Conservation (phyloP, 371 early-diverging fungal species). For the Lichtheimia ornata region DNA sequence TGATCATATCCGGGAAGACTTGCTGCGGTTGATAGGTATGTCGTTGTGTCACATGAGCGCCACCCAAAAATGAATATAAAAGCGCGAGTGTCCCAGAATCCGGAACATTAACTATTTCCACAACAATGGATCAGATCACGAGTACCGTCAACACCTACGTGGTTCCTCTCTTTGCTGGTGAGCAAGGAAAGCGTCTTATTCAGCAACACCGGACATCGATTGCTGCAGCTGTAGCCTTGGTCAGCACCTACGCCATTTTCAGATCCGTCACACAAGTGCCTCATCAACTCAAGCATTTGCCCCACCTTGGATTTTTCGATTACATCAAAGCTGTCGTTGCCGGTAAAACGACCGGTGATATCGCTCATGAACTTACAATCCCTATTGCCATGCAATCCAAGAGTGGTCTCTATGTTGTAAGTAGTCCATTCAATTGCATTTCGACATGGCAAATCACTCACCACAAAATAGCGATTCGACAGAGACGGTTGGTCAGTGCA, state of each 20-base stretch:
- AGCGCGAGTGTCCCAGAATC: too few species aligned
- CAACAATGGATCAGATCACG: too few species aligned
- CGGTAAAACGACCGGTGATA: constrained; percentile 4
- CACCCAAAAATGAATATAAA: too few species aligned
- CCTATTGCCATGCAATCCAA: constrained; percentile 7
- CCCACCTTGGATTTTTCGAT: constrained; percentile 10
- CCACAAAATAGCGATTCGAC: constrained; percentile 1
- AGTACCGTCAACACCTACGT: too few species aligned
- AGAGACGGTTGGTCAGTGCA: constrained; percentile 22
- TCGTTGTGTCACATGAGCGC: too few species aligned
- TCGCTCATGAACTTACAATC: constrained; percentile 2
- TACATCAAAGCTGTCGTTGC: background rate
- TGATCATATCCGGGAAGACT: too few species aligned
- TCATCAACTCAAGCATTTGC: constrained; percentile 8
- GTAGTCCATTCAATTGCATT: background rate
- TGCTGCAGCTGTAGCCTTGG: background rate
- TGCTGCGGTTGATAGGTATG: too few species aligned
- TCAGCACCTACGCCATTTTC: background rate
- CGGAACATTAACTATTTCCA: too few species aligned
- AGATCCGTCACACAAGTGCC: constrained; percentile 6
- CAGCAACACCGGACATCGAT: background rate
- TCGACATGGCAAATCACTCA: too few species aligned
- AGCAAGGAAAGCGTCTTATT: too few species aligned
- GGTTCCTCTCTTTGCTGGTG: too few species aligned
- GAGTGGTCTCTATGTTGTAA: constrained; percentile 14